These are phyloP conservation scores for Russula vinacea DNA, from an alignment of 768 basidiomycete species.

Conservation along the genomic window DNA sequence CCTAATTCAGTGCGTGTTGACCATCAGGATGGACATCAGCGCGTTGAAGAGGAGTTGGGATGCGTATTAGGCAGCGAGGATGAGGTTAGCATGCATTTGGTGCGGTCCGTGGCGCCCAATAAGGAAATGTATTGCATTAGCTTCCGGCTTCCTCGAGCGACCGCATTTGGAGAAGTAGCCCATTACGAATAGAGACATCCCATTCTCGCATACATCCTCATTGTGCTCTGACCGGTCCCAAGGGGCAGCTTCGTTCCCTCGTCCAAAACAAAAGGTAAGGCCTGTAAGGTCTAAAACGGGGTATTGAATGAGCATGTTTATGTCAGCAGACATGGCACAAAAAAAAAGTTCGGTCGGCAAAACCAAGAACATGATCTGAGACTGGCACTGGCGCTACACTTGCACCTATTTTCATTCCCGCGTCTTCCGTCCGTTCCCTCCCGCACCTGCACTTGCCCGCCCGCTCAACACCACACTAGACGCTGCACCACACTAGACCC, in stretches of 20 bases:
- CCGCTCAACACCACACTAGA: background rate
- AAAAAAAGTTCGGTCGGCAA: slow-evolving; percentile 4
- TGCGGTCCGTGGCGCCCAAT: slow-evolving; percentile 90
- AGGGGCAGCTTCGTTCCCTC: background rate
- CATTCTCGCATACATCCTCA: no score
- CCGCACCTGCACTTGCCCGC: background rate
- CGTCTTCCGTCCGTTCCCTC: slow-evolving; percentile 19
- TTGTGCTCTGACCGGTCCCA: slow-evolving; percentile 3
- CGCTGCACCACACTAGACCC: slow-evolving; percentile 1
- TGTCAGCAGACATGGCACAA: slow-evolving; percentile 16
- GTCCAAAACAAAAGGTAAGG: background rate
- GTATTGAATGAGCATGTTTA: background rate
- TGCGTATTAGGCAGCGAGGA: slow-evolving; percentile 46
- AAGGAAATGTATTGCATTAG: slow-evolving; percentile 98
- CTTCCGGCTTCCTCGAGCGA: slow-evolving; percentile 62
- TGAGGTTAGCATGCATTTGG: slow-evolving; percentile 63
- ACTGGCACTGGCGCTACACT: background rate
- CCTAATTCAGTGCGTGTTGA: slow-evolving; percentile 19
- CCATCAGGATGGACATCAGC: slow-evolving; percentile 43
- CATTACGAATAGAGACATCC: background rate
- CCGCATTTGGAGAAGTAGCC: slow-evolving; percentile 36
- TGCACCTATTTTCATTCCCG: background rate
- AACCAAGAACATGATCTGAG: background rate
- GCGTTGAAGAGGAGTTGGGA: slow-evolving; percentile 67
- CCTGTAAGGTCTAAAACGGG: background rate